These are phyloP conservation scores for Monosporascus cannonballus DNA, from an alignment of 2,329 filamentous ascomycete genomes.

Conservation along the genomic window DNA sequence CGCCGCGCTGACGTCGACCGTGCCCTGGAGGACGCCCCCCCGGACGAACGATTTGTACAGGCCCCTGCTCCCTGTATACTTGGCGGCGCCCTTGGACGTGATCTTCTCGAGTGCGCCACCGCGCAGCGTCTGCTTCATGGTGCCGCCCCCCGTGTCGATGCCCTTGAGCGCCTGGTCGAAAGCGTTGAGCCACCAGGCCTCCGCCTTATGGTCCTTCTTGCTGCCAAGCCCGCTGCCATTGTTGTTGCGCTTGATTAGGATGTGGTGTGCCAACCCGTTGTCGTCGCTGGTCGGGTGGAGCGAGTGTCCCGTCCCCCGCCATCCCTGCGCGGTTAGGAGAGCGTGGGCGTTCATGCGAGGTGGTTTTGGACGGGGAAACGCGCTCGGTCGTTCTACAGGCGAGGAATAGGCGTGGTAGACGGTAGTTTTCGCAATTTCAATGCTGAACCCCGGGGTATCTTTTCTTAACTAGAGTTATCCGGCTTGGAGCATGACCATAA, in stretches of 20 bases:
- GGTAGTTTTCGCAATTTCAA: too few species aligned
- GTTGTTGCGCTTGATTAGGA: slow-evolving; percentile 76
- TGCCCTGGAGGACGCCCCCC: slow-evolving; percentile 72
- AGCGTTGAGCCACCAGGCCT: slow-evolving; percentile 96
- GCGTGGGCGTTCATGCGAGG: slow-evolving; percentile 72
- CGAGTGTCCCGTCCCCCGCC: slow-evolving; percentile 83
- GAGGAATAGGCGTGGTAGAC: too few species aligned
- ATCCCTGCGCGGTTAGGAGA: slow-evolving; percentile 80
- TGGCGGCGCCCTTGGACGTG: slow-evolving; percentile 42
- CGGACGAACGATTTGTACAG: slow-evolving; percentile 82
- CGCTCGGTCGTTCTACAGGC: not conserved
- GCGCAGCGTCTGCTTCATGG: slow-evolving; percentile 50
- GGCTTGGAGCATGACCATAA: too few species aligned
- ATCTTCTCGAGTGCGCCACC: slow-evolving; percentile 46
- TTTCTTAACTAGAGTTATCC: too few species aligned
- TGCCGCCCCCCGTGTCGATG: slow-evolving; percentile 56
- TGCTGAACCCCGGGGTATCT: too few species aligned
- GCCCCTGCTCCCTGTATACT: slow-evolving; percentile 55
- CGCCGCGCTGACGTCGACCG: slow-evolving; percentile 37
- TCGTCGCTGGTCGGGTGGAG: slow-evolving; percentile 69
- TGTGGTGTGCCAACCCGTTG: slow-evolving; percentile 74
- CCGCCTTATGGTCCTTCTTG: slow-evolving; percentile 60
- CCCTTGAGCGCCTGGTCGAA: slow-evolving; percentile 87
- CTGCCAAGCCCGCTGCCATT: slow-evolving; percentile 78
- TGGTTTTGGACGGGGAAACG: not conserved